Conservation (phyloP, 1,139 yeast genomes). For the Blastobotrys indianensis region DNA sequence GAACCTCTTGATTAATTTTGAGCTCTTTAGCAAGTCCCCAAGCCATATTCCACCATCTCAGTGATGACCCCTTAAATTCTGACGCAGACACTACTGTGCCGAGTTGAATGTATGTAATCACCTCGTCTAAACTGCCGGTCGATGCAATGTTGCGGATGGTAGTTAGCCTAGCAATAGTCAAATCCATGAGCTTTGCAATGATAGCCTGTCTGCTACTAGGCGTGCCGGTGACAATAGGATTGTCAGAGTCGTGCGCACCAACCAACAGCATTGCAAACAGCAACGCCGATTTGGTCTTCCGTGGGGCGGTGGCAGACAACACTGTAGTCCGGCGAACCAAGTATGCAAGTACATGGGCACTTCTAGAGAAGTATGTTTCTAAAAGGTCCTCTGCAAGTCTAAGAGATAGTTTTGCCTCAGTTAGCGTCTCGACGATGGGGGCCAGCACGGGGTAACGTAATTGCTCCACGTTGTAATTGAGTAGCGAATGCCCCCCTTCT, state of each 20-base stretch:
- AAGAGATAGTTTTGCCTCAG: slow-evolving; percentile 26
- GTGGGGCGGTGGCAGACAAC: slow-evolving; percentile 21
- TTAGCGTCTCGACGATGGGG: slow-evolving; percentile 24
- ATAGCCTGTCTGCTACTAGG: slow-evolving; percentile 29
- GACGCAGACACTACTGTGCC: slow-evolving; percentile 39
- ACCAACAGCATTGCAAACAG: slow-evolving; percentile 34
- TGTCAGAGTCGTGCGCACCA: slow-evolving; percentile 37
- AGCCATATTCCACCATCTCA: slow-evolving; percentile 39
- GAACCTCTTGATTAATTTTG: slow-evolving; percentile 32
- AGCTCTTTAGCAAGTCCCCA: slow-evolving; percentile 34
- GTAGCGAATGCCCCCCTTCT: no score
- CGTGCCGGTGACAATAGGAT: slow-evolving; percentile 33
- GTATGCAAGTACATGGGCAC: slow-evolving; percentile 30
- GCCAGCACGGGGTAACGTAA: slow-evolving; percentile 28
- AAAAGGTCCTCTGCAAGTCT: slow-evolving; percentile 35
- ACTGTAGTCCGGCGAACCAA: slow-evolving; percentile 25
- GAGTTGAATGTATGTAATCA: slow-evolving; percentile 35
- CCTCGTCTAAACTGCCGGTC: slow-evolving; percentile 36
- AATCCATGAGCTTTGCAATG: slow-evolving; percentile 27
- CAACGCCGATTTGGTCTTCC: slow-evolving; percentile 33
- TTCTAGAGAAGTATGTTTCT: slow-evolving; percentile 35
- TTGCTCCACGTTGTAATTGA: no score
- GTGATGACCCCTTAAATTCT: slow-evolving; percentile 37
- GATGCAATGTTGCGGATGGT: slow-evolving; percentile 19
- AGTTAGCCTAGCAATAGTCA: slow-evolving; percentile 26